Percentiles rank a stretch among this genome's conserved stretches.
Evolutionary conservation across 805 yeast genomes (phyloP).

Genomic region (Yarrowia osloensis): DNA sequence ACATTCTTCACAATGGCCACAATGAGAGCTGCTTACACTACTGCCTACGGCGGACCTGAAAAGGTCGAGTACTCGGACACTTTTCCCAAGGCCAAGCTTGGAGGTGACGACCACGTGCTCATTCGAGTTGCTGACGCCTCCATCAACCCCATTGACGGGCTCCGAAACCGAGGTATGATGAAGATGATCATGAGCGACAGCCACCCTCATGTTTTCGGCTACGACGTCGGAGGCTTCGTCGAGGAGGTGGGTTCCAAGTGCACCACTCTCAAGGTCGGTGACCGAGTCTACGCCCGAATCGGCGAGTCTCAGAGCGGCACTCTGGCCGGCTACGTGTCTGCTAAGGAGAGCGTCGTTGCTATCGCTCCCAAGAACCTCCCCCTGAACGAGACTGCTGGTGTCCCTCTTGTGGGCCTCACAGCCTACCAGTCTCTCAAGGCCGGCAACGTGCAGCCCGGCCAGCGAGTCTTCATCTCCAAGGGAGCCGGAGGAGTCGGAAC

Average conservation of each 20-base stretch:
- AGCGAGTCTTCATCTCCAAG: constrained; percentile 34
- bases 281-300: constrained; percentile 33
- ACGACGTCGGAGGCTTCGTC: constrained; percentile 38
- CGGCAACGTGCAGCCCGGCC: constrained; percentile 25
- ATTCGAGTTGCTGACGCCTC: constrained; percentile 37
- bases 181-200: constrained; percentile 37
- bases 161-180: constrained; percentile 32
- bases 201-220: constrained; percentile 38
- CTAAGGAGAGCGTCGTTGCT: constrained; percentile 26
- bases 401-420: constrained; percentile 35
- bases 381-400: constrained; percentile 34
- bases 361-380: constrained; percentile 35
- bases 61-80: constrained; percentile 2
- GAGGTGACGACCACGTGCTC: constrained; percentile 31
- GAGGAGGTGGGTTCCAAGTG: constrained; percentile 37
- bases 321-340: constrained; percentile 34
- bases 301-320: constrained; percentile 31
- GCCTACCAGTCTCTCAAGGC: constrained; percentile 32
- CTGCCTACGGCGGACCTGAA: constrained; percentile 17
- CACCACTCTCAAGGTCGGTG: constrained; percentile 35
- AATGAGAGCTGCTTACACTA: constrained; percentile 18
- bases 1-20: neutral
- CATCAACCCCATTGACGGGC: constrained; percentile 38
- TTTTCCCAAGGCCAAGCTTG: neutral
- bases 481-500: constrained; percentile 35